A percentile compares a stretch with the other conserved stretches of the same genome.
phyloP scores from a whole-genome alignment of 2,329 filamentous ascomycete genomes.

The Pseudogymnoascus sp. region DNA sequence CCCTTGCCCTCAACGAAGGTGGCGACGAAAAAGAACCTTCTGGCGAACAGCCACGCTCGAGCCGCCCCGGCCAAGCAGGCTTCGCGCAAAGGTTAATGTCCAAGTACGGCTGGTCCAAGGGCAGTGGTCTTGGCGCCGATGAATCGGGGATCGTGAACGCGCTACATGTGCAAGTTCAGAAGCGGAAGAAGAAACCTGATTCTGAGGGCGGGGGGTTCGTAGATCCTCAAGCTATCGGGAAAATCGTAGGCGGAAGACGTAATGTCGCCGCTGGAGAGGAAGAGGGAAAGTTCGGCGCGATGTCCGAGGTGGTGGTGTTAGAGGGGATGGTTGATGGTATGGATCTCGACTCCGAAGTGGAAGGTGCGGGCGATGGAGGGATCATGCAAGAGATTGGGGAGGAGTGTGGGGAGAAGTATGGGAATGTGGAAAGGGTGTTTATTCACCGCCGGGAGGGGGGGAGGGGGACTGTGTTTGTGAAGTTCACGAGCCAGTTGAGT shows the following conservation, averaged over 20 bases:
- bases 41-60: constrained; percentile 44
- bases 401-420: constrained; percentile 85
- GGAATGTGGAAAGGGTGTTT: constrained; percentile 70
- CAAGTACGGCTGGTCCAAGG: constrained; percentile 90
- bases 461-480: constrained; percentile 71
- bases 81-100: constrained; percentile 84
- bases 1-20: constrained; percentile 36
- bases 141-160: constrained; percentile 78
- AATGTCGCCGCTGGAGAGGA: constrained; percentile 35
- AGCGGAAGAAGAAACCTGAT: constrained; percentile 70
- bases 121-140: constrained; percentile 75
- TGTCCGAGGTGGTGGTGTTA: constrained; percentile 77
- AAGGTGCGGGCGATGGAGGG: constrained; percentile 45
- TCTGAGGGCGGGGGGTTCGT: constrained; percentile 72
- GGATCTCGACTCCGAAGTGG: constrained; percentile 69
- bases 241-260: constrained; percentile 70
- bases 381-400: constrained; percentile 93
- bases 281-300: constrained; percentile 55
- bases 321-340: constrained; percentile 81
- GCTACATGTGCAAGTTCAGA: constrained; percentile 75
- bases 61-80: constrained; percentile 68
- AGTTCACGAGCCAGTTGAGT: constrained; percentile 79
- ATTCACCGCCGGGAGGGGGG: constrained; percentile 53
- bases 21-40: constrained; percentile 27
- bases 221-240: constrained; percentile 60